Evolutionary conservation across 805 yeast genomes (phyloP), one percentile per base, ranked within the genome.

Genomic region (Tetrapisispora taiwanensis): DNA sequence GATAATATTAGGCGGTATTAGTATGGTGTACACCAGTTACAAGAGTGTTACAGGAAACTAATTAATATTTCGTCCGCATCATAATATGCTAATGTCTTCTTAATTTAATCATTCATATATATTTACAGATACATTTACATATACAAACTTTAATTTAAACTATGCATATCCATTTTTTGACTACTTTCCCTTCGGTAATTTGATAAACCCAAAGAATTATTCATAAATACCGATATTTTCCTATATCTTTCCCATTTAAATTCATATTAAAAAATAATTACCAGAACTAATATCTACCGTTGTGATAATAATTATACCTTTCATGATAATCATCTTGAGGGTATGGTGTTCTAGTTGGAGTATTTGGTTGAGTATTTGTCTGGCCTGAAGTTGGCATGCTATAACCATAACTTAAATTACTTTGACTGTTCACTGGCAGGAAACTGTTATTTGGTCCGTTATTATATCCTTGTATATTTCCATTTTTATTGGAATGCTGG

Each of bases 1-100:
- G 51, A 69, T 76, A 3, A 30, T 67, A 1, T 59, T 81, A 48
- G 92, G 92, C 2, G 74, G 70, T 1, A 51, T 70, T 15, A 78
- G 84, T 4, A 73, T 82, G 78, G 53, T 71, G 1, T 83, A 81
- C 58, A 82, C 87, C 1, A 76, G 85, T 1, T 75, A 70, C 44
- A 79, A 78, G 51, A 71, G 79, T 39, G 48, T 77, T 2, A 20
- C 18, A 9, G 33, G 27, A 2, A 33, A 17, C 7, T 40, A 19
- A 40, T 6, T 22, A 8, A 8, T 6, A 22, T 6, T 22, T 22
- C n/a, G 8, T 22, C 26, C 5, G 26, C 8, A 8, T 22, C 8
- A 6, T 22, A 22, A 22, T 22, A 22, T 22, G 26, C 26, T 8
- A 6, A 22, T 22, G 8, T 22, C 8, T 22, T 22, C 8, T 5